A percentile compares a stretch with the other conserved stretches of the same genome.
phyloP scores from a whole-genome alignment of 1,139 yeast genomes.

The Pichia sp. region DNA sequence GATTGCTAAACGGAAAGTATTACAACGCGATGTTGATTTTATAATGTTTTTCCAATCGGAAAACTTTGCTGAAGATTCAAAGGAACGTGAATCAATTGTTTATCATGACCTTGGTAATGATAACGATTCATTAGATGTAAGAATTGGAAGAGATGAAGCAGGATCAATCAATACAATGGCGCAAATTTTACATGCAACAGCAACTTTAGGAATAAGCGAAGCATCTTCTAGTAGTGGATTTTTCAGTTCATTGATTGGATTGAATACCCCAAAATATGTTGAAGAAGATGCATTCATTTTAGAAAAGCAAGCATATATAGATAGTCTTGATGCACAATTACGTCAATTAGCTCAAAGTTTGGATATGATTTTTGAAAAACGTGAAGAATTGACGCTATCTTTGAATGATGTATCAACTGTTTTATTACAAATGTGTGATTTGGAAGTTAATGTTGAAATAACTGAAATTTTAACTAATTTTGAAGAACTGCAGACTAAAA shows the following conservation, averaged over 20 bases:
- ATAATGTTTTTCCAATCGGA: conserved; percentile 70
- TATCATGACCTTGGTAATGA: conserved; percentile 15
- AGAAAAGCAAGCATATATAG: conserved; percentile 63
- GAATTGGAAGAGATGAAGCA: background rate
- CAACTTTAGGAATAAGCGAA: conserved; percentile 30
- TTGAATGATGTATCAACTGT: conserved; percentile 58
- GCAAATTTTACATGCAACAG: conserved; percentile 30
- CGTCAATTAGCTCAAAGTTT: conserved; percentile 63
- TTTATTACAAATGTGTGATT: conserved; percentile 53
- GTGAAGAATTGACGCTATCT: conserved; percentile 63
- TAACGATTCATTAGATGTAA: no score
- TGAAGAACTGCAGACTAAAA: conserved; percentile 63
- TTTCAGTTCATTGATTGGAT: conserved; percentile 57
- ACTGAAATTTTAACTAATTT: conserved; percentile 58
- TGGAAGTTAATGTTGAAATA: conserved; percentile 69
- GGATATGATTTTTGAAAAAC: conserved; percentile 67
- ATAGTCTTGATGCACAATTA: conserved; percentile 66
- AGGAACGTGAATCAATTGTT: conserved; percentile 45
- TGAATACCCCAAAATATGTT: conserved; percentile 48
- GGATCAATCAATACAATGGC: conserved; percentile 23
- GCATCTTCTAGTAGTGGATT: conserved; percentile 40
- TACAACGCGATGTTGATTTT: conserved; percentile 71
- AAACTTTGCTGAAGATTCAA: conserved; percentile 59
- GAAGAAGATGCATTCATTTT: conserved; percentile 79
- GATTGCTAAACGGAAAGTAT: conserved; percentile 47